A percentile compares a stretch with the other conserved stretches of the same genome.
These are phyloP conservation scores for Termitomyces eurrhizus DNA, from an alignment of 768 basidiomycete genomes.

Conservation along the genomic window DNA sequence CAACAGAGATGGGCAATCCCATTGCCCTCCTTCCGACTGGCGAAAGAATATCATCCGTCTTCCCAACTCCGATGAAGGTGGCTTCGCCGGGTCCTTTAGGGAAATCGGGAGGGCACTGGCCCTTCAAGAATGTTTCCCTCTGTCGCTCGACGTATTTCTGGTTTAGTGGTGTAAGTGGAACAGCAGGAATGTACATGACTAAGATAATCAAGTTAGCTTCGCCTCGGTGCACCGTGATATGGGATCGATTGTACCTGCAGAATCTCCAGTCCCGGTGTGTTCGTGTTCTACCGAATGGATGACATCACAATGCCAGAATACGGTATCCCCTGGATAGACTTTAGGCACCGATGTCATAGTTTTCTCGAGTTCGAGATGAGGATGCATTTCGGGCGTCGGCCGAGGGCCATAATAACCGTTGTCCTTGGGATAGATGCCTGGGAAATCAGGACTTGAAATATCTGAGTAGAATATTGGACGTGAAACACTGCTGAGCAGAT, in stretches of 20 bases:
- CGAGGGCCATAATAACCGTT: conserved; percentile 39
- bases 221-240: background rate
- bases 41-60: conserved; percentile 30
- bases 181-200: conserved; percentile 81
- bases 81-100: conserved; percentile 39
- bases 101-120: conserved; percentile 71
- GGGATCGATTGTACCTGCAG: conserved; percentile 39
- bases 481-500: background rate
- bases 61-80: conserved; percentile 31
- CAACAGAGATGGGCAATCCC: conserved; percentile 26
- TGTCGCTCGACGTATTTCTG: conserved; percentile 59
- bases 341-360: conserved; percentile 71
- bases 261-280: conserved; percentile 52
- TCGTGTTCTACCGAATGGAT: conserved; percentile 46
- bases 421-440: conserved; percentile 40
- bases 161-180: conserved; percentile 62
- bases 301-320: conserved; percentile 72
- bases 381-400: conserved; percentile 56
- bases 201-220: conserved; percentile 2
- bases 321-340: conserved; percentile 73
- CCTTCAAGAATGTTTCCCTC: conserved; percentile 54
- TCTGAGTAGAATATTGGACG: conserved; percentile 25
- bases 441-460: conserved; percentile 45
- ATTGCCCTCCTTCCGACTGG: conserved; percentile 36
- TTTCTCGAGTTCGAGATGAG: conserved; percentile 57